Evolutionary conservation across 1,284 basidiomycete species (phyloP), one percentile per base, ranked within the genome.

Genomic region (Psilocybe mexicana): DNA sequence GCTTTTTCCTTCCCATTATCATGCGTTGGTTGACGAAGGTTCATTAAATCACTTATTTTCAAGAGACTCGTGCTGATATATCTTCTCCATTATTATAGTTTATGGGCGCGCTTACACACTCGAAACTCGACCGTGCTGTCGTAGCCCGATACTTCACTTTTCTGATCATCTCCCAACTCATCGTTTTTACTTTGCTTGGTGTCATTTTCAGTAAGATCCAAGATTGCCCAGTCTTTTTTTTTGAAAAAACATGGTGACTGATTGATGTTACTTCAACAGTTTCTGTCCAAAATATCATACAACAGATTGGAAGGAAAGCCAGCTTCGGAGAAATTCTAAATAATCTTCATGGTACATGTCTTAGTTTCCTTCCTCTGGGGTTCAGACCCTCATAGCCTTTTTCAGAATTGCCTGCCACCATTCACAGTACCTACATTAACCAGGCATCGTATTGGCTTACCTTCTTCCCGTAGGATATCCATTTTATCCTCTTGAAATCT

Each of bases 371-470:
- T 18, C 35, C 1, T 11, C 30, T 63, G 23, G 23, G 38, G 3
- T 14, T 51, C 33, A 49, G 51, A 14, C 51, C 53, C 47, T 23
- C 44, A 11, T 52, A n/a, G 44, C 55, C 42, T 63, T 35, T 25
- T 45, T 4, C 23, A 92, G 90, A 80, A 43, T 76, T 93, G 8
- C 90, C 91, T n/a, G 76, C 72, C 6, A 79, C 72, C 14, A 90
- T 97, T 68, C 88, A 91, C 67, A 75, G 77, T 56, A 92, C 93
- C 0, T 95, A 94, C 65, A 88, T 94, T 63, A 84, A 90, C 65
- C 91, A 94, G 67, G 79, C 87, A 3, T 90, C 90, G 28, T 96
- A 95, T 73, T 98, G 96, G 96, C 76, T 98, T 51, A 96, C 94
- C 6, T 96, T 90, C 77, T 93, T 96, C 79, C 94, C 95, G 83